These are phyloP conservation scores for Penicillium egyptiacum DNA, from an alignment of 495 filamentous ascomycete genomes.

Conservation along the genomic window DNA sequence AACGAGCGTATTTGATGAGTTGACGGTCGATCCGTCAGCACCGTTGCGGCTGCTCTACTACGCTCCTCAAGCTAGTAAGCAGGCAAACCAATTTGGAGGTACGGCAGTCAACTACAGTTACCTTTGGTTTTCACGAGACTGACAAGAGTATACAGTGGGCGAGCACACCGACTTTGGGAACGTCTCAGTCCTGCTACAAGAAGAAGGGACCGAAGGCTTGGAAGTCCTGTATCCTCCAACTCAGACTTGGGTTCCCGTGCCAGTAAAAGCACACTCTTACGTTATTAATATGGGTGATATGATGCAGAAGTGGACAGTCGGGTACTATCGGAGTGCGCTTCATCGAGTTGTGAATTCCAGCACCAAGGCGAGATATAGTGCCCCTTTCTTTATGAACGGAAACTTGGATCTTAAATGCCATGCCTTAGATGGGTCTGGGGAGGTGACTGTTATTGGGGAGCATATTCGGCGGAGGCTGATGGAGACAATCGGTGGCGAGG, in stretches of 20 bases:
- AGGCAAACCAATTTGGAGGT: conserved; percentile 9
- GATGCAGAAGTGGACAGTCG: conserved; percentile 19
- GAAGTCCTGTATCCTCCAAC: conserved; percentile 15
- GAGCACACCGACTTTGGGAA: conserved; percentile 42
- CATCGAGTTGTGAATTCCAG: conserved; percentile 23
- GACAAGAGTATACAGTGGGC: conserved; percentile 12
- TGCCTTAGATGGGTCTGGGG: neutral
- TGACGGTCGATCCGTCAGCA: conserved; percentile 23
- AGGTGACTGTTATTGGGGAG: conserved; percentile 4
- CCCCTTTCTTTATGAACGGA: conserved; percentile 21
- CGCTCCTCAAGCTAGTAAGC: conserved; percentile 30
- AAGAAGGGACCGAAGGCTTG: conserved; percentile 16
- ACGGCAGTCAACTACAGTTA: neutral
- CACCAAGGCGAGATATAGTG: conserved; percentile 17
- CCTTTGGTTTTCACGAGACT: too few relatives aligned
- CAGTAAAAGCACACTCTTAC: conserved; percentile 16
- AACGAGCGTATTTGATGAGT: conserved; percentile 3
- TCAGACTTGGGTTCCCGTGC: conserved; percentile 22
- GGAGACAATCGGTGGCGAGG: conserved; percentile 5
- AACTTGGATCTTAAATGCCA: neutral
- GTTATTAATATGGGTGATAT: conserved; percentile 31
- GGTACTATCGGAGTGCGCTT: conserved; percentile 19
- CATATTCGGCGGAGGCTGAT: conserved; percentile 8
- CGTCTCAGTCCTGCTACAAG: conserved; percentile 38
- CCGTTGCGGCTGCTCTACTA: conserved; percentile 32